Base-by-base conservation (phyloP, 495 filamentous ascomycete genomes). In the Cladorrhinum samala region DNA sequence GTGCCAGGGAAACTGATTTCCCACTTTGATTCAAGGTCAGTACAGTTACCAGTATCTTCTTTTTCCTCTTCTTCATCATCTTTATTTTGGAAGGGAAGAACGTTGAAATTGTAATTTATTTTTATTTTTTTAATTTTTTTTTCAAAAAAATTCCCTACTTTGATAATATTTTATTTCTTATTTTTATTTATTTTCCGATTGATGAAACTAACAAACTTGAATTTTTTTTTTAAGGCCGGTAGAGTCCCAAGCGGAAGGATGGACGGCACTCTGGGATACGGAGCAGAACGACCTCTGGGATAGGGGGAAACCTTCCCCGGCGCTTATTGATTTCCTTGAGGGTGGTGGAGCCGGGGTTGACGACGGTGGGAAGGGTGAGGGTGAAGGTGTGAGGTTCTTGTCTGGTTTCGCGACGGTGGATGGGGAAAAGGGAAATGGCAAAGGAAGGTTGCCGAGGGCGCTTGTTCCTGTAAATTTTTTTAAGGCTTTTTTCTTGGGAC, bases 281-380 rank as follows among this genome's bases (percentile, higher is more conserved):
- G 55, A 59, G 2, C 54, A 69, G 13, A 70, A 56, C 39, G 49
- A 65, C 14, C 58, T 75, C 14, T 77, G 72, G 74, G 72, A 77
- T 39, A 52, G 72, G 11, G 72, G 70, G 0, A 66, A 64, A 20
- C 67, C 72, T 0, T 77, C 72, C 0, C 69, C 72, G 5, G 72
- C 72, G 0, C 55, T 77, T 21, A 57, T 73, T 23, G 70, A 77
- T 52, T 47, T 71, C 17, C n/a, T 77, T 8, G 72, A 72, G 46
- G 51, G n/a, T n/a, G n/a, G n/a, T n/a, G n/a, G n/a, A n/a, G n/a
- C n/a, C n/a, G n/a, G n/a, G n/a, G n/a, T n/a, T n/a, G n/a, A n/a
- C n/a, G n/a, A n/a, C n/a, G n/a, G n/a, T n/a, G n/a, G n/a, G n/a
- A n/a, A n/a, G n/a, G n/a, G n/a, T n/a, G n/a, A n/a, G n/a, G n/a